Base-by-base conservation (phyloP, 2,329 filamentous ascomycete species). In the Nannizziopsis arthrosporioides region DNA sequence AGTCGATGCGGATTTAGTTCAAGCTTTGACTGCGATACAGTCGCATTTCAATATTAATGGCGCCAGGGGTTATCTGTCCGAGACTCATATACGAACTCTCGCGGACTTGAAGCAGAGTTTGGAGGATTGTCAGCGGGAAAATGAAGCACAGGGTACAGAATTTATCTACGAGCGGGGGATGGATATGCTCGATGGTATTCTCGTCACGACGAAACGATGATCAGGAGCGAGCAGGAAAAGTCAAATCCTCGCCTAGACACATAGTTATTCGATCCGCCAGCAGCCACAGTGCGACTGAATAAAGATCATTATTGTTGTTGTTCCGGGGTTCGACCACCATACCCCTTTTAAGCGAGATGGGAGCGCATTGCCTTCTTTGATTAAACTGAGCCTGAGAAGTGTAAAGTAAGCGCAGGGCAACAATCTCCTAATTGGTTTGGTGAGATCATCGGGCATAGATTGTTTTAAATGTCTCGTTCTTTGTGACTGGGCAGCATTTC, bases 1-100 rank as follows among this genome's bases (percentile, higher is more conserved):
- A 2, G 52, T 67, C 12, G 66, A 68, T 56, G 64, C 61, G 1
- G 62, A 66, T 37, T 56, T 67, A 34, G 60, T 67, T 11, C 65
- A 66, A 53, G 55, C 62, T 6, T 53, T 63, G 27, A 67, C 65
- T 3, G 64, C 63, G 1, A 54, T 67, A 4, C 43, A 45, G 22
- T 45, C 43, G n/a, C 36, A 45, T 18, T 32, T 18, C 22, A 39
- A 31, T 7, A 2, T 31, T 35, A 38, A 40, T 14, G 18, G 30
- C 9, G 30, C 5, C 35, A 27, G 22, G 22, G 22, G 22, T 27
- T 31, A 27, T 34, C 44, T 41, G 14, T 2, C 19, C 14, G 2
- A 22, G 44, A 35, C 45, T 53, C 45, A 44, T 54, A 43, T 17
- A 48, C 36, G 45, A 44, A 19, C 40, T 30, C 27, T 53, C 19